Conservation (phyloP, 352 stramenopile species). For the Globisporangium paddicum region DNA sequence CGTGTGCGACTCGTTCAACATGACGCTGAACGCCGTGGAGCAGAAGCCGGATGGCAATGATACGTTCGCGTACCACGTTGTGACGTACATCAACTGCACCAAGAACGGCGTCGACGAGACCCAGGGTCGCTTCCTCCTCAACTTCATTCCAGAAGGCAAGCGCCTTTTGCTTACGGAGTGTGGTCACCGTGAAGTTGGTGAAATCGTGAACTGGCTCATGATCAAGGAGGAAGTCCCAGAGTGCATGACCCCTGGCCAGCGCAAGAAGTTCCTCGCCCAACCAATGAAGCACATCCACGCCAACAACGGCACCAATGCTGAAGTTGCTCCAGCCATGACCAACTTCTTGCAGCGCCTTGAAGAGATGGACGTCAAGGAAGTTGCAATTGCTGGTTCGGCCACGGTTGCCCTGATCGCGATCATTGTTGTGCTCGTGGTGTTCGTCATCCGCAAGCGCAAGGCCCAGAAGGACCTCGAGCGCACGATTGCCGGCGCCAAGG, state of each 20-base stretch:
- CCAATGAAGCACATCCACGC: slow-evolving; percentile 86
- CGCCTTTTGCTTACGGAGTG: slow-evolving; percentile 75
- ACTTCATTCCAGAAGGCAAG: slow-evolving; percentile 81
- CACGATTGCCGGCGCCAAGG: slow-evolving; percentile 79
- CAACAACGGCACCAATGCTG: slow-evolving; percentile 43
- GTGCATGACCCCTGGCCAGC: slow-evolving; percentile 77
- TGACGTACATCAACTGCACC: slow-evolving; percentile 84
- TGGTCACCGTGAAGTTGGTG: slow-evolving; percentile 74
- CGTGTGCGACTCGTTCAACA: slow-evolving; percentile 83
- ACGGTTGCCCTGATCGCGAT: slow-evolving; percentile 60
- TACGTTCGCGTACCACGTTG: slow-evolving; percentile 76
- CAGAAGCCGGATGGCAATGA: slow-evolving; percentile 72
- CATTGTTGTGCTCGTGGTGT: slow-evolving; percentile 63
- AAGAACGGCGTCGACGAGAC: slow-evolving; percentile 72
- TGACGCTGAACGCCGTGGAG: slow-evolving; percentile 83
- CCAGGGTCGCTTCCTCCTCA: slow-evolving; percentile 73
- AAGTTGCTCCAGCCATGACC: slow-evolving; percentile 42
- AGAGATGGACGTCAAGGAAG: slow-evolving; percentile 56
- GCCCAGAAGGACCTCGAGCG: slow-evolving; percentile 74
- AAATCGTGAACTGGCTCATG: slow-evolving; percentile 85
- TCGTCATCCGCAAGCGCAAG: slow-evolving; percentile 74
- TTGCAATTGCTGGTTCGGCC: slow-evolving; percentile 56
- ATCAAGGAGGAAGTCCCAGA: slow-evolving; percentile 78
- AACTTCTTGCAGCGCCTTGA: slow-evolving; percentile 67
- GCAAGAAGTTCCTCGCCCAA: slow-evolving; percentile 77